Base-by-base conservation (phyloP, 352 stramenopile species). In the Pythium apleroticum region DNA sequence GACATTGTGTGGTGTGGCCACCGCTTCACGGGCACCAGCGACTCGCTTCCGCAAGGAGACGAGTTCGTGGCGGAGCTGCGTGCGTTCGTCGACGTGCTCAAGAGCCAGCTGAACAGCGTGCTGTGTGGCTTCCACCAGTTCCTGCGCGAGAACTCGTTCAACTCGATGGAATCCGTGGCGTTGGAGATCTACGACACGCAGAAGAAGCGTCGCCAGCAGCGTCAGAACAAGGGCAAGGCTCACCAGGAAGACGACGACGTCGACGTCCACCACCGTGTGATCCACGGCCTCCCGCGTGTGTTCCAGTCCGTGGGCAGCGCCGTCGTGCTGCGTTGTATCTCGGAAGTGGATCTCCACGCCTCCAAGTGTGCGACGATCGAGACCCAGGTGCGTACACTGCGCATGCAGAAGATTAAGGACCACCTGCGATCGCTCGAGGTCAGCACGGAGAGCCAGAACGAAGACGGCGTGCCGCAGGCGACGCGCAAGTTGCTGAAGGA, bases 1-100 rank as follows among this genome's bases (percentile, higher is more conserved):
- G 85, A 96, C 41, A 84, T 96, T 50, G 75, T 90, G n/a, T 96
- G 88, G 88, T 88, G 84, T 41, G 87, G 83, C 0, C 85, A 94
- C 45, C 63, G 54, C 11, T 69, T 75, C 35, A 53, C 59, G 5
- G 50, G 28, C 27, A 33, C 33, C 10, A 54, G 15, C 25, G 58
- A 66, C 20, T 60, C 31, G 17, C 19, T 49, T 20, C n/a, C 33
- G 8, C 37, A 70, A 12, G 58, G 63, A n/a, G 31, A 74, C 11
- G 41, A 68, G 9, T 15, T 74, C 2, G 10, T 24, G 1, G 35
- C 33, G 0, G 84, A 94, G 69, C 62, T 94, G 12, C 60, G 66
- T 2, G 59, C 57, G 17, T 94, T 91, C 58, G 61, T 78, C 8
- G 54, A 30, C 0, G 69, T 94, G 30, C 62, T 89, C 27, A 78